Evolutionary conservation across 2,329 filamentous ascomycete genomes (phyloP), one percentile per base, ranked within the genome.

Genomic region (Lachnellula willkommii): DNA sequence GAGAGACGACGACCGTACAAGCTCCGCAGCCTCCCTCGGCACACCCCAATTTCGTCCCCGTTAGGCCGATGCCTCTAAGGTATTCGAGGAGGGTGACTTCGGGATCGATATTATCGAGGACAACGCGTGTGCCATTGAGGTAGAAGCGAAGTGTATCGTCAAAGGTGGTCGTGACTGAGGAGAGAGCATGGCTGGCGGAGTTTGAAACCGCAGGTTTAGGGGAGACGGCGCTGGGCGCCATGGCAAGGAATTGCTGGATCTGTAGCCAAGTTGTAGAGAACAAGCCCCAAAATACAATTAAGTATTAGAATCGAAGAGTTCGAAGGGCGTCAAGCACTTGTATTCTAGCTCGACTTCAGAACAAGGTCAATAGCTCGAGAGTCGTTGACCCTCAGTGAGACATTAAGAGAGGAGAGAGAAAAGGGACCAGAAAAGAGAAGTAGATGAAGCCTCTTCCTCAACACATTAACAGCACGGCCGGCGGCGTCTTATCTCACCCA

Each of bases 1-100:
- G 92, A 60, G 90, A 95, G 42, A 99, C 81, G 32, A 99, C 92
- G 47, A 97, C 90, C 45, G 93, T 97, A 70, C 93, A 97, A 61
- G 94, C 94, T 66, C 94, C 94, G 69, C 94, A 99, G 2, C 94
- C 94, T 60, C 94, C 94, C 76, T 99, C 94, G 50, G 90, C 90
- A 74, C 94, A 99, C 48, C 94, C 94, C 73, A 97, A 80, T 73
- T 99, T 99, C 12, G 94, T 97, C 14, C 94, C 94, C 4, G 93
- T 97, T 65, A 97, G 77, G 0, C 94, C 94, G 69, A 97, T 89
- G 20, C 92, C 93, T 60, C 94, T 82, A 40, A 99, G 79, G 66
- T 97, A 99, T 71, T 97, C 93, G 6, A 99, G 77, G 35, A 99
- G 79, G 0, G 94, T 99, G 48, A 92, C 79, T 70, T 97, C 93